Evolutionary conservation across 768 basidiomycete genomes (phyloP), one percentile per base, ranked within the genome.

Genomic region (Suillus paluster): DNA sequence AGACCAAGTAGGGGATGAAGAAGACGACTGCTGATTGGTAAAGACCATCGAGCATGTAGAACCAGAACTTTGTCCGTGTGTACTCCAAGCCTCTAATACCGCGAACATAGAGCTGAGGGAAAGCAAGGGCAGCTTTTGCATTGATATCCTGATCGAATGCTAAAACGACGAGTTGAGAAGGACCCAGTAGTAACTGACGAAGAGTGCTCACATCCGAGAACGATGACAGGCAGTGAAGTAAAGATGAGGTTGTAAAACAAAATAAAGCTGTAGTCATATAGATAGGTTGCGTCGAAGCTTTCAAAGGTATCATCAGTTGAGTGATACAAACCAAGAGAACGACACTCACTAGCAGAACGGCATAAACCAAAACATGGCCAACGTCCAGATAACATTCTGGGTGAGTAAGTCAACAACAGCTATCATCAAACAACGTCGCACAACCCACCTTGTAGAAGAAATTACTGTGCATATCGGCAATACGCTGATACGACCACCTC

Each of bases 71-170:
- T 57, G 79, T 64, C 11, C 94, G 86, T 19, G 95, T 97, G 76
- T 97, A 99, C 69, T 97, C 97, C 17, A 95, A 81, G 23, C 96
- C 95, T 17, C 90, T 87, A 64, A 98, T 97, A 27, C 97, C 97
- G 41, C 96, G 89, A 65, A 95, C 82, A 73, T 99, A 99, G n/a
- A 99, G 86, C 68, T 95, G 92, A 6, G 97, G 97, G 78, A 92
- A 97, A 7, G 94, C 95, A 36, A 97, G 77, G 0, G 93, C 92
- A 0, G 93, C 94, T 73, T 87, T 86, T 21, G 93, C 90, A 71
- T 95, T 94, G 68, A 97, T 82, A 73, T 99, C 97, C 77, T 98
- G 95, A 75, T 98, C 97, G 72, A 97, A 97, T 23, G 95, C 93
- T 60, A 59, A 38, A 61, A 50, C 21, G 53, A 44, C 46, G 49